Evolutionary conservation across 179 eudicot species (phyloP), one percentile per base, ranked within the genome.

Genomic region (Amaranthus tricolor): DNA sequence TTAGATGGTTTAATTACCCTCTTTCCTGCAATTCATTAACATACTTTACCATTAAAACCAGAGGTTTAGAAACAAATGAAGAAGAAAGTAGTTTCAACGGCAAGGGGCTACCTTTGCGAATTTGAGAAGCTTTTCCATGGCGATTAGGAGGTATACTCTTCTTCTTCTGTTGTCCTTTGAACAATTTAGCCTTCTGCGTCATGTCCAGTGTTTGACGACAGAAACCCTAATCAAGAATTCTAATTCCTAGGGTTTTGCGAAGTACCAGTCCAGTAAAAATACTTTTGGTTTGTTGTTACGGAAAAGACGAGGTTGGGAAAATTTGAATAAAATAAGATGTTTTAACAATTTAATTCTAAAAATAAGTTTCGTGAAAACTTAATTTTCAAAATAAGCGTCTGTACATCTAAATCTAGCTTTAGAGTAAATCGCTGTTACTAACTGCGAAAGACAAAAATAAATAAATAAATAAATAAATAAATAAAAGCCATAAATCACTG

Each of bases 121-220:
- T 88, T 55, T 79, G 85, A 63, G 84, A 55, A 56, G 68, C 17
- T 78, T 91, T 93, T 9, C 94, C 98, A 85, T 93, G 98, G 65
- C 92, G 92, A 68, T 75, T 89, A 0, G 90, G 85, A 50, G 98
- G 87, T n/a, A 84, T 67, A 6, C 65, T 65, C 79, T 93, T 93
- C 85, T 84, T 87, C 84, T 88, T 93, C 44, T 88, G 81, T 43
- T 91, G 89, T 17, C 98, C 98, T 76, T 93, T 93, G 89, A 93
- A 91, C 71, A 85, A 15, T 45, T 68, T 85, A 6, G 86, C 70
- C 83, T 89, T 91, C 80, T 93, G 98, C 75, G 97, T 89, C 97
- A 92, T 92, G 82, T 54, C 68, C 13, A 51, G 14, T 71, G 49
- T 56, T 63, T 62, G 24, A 5, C 20, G 20, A 44, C 19, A 7